These are phyloP conservation scores for Aspergillus tubingensis DNA, from an alignment of 2,329 filamentous ascomycete genomes.

Conservation along the genomic window DNA sequence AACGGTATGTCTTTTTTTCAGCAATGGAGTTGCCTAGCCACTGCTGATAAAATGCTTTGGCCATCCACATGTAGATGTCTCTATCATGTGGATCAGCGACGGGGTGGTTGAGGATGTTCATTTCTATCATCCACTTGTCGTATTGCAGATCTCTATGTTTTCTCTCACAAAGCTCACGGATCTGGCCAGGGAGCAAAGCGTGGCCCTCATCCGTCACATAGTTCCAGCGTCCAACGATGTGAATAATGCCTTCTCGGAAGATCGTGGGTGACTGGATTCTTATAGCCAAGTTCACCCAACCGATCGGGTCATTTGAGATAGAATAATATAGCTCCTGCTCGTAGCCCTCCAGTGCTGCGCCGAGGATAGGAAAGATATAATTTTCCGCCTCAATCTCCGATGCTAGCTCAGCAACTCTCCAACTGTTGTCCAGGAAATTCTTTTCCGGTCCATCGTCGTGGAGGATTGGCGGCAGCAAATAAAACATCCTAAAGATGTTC, in stretches of 20 bases:
- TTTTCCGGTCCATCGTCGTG: not conserved
- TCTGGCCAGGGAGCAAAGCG: slow-evolving; percentile 17
- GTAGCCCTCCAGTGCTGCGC: slow-evolving; percentile 48
- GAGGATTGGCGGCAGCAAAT: slow-evolving; percentile 3
- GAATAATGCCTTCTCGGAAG: slow-evolving; percentile 36
- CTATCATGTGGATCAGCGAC: not conserved
- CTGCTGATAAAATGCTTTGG: slow-evolving; percentile 36
- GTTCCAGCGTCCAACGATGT: slow-evolving; percentile 36
- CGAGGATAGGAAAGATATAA: slow-evolving; percentile 48
- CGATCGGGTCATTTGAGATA: slow-evolving; percentile 45
- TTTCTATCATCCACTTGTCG: slow-evolving; percentile 30
- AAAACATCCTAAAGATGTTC: slow-evolving; percentile 19
- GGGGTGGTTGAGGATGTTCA: slow-evolving; percentile 30
- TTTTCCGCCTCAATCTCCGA: slow-evolving; percentile 49
- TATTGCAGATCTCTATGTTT: slow-evolving; percentile 28
- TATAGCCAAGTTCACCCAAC: slow-evolving; percentile 47
- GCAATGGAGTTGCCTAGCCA: slow-evolving; percentile 48
- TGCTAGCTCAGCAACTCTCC: slow-evolving; percentile 46
- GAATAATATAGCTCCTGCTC: slow-evolving; percentile 50
- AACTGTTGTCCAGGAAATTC: slow-evolving; percentile 7
- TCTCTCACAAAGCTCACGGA: slow-evolving; percentile 25
- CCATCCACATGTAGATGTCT: slow-evolving; percentile 15
- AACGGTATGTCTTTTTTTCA: slow-evolving; percentile 40
- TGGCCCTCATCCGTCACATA: slow-evolving; percentile 20
- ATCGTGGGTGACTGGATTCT: slow-evolving; percentile 19